A percentile compares a stretch with the other conserved stretches of the same genome.
Evolutionary conservation across 2,329 filamentous ascomycete species (phyloP).

Genomic region (Kalaharituber pfeilii): DNA sequence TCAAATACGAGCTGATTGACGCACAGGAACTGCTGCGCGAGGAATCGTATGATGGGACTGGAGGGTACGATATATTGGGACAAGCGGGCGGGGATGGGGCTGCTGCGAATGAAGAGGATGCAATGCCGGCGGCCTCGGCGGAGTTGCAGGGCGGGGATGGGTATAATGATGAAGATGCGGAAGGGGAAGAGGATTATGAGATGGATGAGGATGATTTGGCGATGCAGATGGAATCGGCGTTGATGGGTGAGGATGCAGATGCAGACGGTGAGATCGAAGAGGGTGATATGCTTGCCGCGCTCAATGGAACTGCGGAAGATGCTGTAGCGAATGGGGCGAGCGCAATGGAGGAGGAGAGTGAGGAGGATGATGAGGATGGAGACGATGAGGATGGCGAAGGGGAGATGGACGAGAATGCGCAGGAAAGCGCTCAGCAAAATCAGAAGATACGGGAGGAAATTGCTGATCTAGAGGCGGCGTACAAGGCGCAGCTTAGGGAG

Average conservation of each 20-base stretch:
- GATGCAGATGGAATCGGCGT: slow-evolving; percentile 21
- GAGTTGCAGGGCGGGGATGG: neutral
- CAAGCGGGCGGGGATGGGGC: slow-evolving; percentile 18
- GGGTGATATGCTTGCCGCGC: neutral
- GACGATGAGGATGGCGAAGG: slow-evolving; percentile 25
- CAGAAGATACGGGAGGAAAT: slow-evolving; percentile 37
- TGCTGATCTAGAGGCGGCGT: slow-evolving; percentile 36
- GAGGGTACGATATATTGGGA: slow-evolving; percentile 19
- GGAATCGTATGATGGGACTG: slow-evolving; percentile 14
- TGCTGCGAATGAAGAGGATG: too few species aligned
- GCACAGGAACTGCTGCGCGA: slow-evolving; percentile 25
- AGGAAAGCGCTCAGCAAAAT: slow-evolving; percentile 32
- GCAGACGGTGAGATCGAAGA: slow-evolving; percentile 30
- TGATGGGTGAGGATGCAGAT: slow-evolving; percentile 26
- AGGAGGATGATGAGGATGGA: neutral
- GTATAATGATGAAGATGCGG: slow-evolving; percentile 19
- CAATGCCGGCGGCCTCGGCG: too few species aligned
- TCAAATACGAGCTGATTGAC: slow-evolving; percentile 30
- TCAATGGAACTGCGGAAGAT: neutral
- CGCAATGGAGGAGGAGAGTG: neutral
- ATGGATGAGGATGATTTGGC: slow-evolving; percentile 23
- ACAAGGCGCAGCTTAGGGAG: slow-evolving; percentile 30
- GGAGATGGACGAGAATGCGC: slow-evolving; percentile 35
- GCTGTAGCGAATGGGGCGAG: neutral
- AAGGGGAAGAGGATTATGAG: slow-evolving; percentile 25